Evolutionary conservation across 129 eudicot species (phyloP), one percentile per base, ranked within the genome.

Genomic region (Centella asiatica): DNA sequence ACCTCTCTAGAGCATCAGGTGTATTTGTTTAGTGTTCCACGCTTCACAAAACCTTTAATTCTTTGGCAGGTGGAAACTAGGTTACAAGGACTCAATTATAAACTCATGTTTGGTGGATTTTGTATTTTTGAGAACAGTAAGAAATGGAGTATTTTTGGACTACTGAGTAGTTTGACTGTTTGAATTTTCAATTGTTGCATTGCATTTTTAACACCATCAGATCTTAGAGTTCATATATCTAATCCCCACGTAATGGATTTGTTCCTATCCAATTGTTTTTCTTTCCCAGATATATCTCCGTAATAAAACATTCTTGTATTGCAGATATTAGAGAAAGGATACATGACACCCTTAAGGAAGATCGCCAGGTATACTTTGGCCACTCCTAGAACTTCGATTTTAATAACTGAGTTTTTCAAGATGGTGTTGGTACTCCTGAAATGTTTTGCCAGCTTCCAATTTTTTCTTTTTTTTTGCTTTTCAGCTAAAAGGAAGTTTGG

Each of bases 261-360:
- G 39, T n/a, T n/a, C n/a, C n/a, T n/a, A n/a, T n/a, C n/a, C n/a
- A n/a, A n/a, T n/a, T n/a, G n/a, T n/a, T n/a, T 26, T 46, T 45
- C 22, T 63, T 45, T 32, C 27, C 24, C 28, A 11, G 26, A 39
- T 42, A 15, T 5, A 65, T 36, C 25, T 29, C 18, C 44, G 37
- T 70, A 31, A 29, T 58, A 6, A 45, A 62, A 54, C 47, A 64
- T 58, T 51, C 51, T 56, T 75, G 61, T 65, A 65, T 25, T 64
- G 60, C 81, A 87, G 95, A 78, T 74, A 63, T 76, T 49, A 70
- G 74, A 68, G 88, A 81, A 66, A 77, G 77, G 5, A 76, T 67
- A 62, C 65, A 65, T 44, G 95, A 83, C 70, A 73, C 62, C 69
- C 62, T 65, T 48, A 83, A 78, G 61, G 82, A 80, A 39, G 84